Conservation (phyloP, 495 filamentous ascomycete species). For the Parathielavia hyrcaniae region DNA sequence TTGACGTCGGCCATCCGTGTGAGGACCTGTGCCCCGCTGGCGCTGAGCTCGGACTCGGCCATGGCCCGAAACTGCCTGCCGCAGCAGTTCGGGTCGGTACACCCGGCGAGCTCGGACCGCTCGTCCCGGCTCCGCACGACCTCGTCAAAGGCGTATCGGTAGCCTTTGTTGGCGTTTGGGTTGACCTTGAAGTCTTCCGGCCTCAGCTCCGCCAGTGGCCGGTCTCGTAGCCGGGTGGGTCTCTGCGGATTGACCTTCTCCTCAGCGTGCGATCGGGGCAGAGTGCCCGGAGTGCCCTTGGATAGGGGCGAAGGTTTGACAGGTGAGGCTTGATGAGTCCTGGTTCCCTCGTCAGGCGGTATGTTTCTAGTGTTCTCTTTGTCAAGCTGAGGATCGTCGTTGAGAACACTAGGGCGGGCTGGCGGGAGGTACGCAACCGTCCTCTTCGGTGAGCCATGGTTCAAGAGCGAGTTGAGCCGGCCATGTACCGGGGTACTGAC, state of each 20-base stretch:
- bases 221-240: constrained; percentile 44
- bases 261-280: not conserved
- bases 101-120: constrained; percentile 73
- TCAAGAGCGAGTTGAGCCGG: constrained; percentile 18
- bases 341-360: not conserved
- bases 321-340: not conserved
- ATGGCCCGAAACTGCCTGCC: constrained; percentile 64
- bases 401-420: not conserved
- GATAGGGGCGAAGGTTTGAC: not conserved
- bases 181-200: constrained; percentile 81
- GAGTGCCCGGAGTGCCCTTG: not conserved
- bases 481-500: not conserved
- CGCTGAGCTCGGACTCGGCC: constrained; percentile 44
- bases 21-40: constrained; percentile 26
- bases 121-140: constrained; percentile 67
- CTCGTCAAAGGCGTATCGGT: constrained; percentile 66
- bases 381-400: not conserved
- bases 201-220: constrained; percentile 47
- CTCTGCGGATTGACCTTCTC: constrained; percentile 19
- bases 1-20: constrained; percentile 41
- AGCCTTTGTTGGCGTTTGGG: constrained; percentile 61
- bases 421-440: not conserved
- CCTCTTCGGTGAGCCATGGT: constrained; percentile 8
- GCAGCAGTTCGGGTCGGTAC: constrained; percentile 70
- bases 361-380: not conserved